Evolutionary conservation across 257 asterid genomes (phyloP).

Genomic region (Leptodermis oblonga): DNA sequence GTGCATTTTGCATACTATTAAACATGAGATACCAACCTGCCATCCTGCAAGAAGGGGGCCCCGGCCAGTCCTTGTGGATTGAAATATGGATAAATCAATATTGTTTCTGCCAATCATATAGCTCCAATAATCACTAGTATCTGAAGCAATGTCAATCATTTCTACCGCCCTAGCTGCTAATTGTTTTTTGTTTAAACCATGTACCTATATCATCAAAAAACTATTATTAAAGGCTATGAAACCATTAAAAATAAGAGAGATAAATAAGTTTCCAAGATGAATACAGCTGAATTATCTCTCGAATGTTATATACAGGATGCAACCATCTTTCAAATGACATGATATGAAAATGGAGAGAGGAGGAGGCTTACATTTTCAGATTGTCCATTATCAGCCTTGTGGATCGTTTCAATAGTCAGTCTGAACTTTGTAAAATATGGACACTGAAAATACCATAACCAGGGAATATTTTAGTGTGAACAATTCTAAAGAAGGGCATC

Average conservation of each 20-base stretch:
- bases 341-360: not conserved
- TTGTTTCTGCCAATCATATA: slow-evolving; percentile 57
- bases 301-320: not conserved
- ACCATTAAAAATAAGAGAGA: not conserved
- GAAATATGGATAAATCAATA: slow-evolving; percentile 60
- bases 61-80: slow-evolving; percentile 62
- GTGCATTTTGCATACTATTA: not conserved
- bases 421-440: slow-evolving; percentile 69
- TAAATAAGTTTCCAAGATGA: not conserved
- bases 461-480: slow-evolving; percentile 16
- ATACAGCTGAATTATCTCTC: not conserved
- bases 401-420: slow-evolving; percentile 75
- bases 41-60: slow-evolving; percentile 84
- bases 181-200: slow-evolving; percentile 60
- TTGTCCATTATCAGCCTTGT: slow-evolving; percentile 60
- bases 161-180: slow-evolving; percentile 67
- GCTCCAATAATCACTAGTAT: slow-evolving; percentile 78
- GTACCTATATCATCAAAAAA: slow-evolving; percentile 44
- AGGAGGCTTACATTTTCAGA: slow-evolving; percentile 65
- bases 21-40: slow-evolving; percentile 57
- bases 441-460: slow-evolving; percentile 45
- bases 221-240: not conserved
- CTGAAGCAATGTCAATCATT: slow-evolving; percentile 61
- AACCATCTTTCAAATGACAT: not conserved
- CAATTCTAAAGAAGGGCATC: not conserved